Conservation (phyloP, 768 basidiomycete genomes). For the Mycena amicta region DNA sequence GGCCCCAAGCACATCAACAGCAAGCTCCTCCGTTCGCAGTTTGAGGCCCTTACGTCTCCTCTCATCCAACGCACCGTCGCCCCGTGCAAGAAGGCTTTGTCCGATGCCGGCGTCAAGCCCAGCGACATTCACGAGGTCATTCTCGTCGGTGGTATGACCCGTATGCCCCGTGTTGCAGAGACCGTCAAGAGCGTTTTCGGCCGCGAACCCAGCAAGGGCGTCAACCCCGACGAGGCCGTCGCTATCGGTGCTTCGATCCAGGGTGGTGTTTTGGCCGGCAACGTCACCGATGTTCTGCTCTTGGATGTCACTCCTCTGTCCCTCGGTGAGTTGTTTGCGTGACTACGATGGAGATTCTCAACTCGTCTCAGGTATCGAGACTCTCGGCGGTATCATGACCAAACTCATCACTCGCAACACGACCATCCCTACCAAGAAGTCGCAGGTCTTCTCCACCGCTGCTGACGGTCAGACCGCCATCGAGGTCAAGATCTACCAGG, state of each 20-base stretch:
- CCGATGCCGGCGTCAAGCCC: conserved; percentile 90
- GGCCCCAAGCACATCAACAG: conserved; percentile 98
- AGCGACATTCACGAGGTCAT: conserved; percentile 96
- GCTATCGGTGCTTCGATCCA: conserved; percentile 98
- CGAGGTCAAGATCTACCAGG: conserved; percentile 99
- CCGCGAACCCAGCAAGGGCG: conserved; percentile 96
- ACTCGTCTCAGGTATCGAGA: conserved; percentile 72
- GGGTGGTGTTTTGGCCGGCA: conserved; percentile 95
- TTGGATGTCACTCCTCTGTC: conserved; percentile 97
- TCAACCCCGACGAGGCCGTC: conserved; percentile 99
- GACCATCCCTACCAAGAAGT: conserved; percentile 99
- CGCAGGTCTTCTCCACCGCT: conserved; percentile 97
- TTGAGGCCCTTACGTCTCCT: conserved; percentile 81
- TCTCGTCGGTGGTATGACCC: conserved; percentile 97
- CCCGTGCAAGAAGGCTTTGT: conserved; percentile 97
- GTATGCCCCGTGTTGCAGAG: conserved; percentile 94
- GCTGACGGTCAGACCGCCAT: conserved; percentile 99
- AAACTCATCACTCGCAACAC: conserved; percentile 98
- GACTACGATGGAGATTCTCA: not conserved
- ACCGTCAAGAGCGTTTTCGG: conserved; percentile 95
- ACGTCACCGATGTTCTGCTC: conserved; percentile 93
- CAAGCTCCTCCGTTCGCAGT: conserved; percentile 85
- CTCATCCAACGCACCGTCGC: conserved; percentile 90
- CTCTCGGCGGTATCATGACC: conserved; percentile 99
- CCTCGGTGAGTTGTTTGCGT: conserved; percentile 60